Evolutionary conservation across 176 grass and related monocot genomes (phyloP).

Genomic region (Oryza australiensis): DNA sequence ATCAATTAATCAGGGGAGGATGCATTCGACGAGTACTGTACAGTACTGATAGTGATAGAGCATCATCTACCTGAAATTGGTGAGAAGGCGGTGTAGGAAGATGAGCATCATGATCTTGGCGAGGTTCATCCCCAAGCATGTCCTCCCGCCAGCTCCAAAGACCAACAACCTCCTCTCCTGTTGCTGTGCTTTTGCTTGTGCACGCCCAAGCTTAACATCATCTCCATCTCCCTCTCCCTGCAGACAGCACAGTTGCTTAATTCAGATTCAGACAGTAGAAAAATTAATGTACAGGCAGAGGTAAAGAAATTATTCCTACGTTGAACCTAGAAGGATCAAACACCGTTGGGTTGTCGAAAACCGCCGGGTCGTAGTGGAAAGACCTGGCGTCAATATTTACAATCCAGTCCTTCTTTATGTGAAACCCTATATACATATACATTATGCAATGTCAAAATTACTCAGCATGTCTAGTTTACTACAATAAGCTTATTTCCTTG

Average conservation of each 20-base stretch:
- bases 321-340: constrained; percentile 87
- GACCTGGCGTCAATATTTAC: constrained; percentile 88
- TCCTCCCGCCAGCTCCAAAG: constrained; percentile 81
- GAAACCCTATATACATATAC: constrained; percentile 47
- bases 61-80: constrained; percentile 52
- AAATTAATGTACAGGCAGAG: too few species aligned
- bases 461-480: too few species aligned
- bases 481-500: too few species aligned
- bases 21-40: too few species aligned
- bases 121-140: constrained; percentile 84
- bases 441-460: too few species aligned
- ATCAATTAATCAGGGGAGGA: too few species aligned
- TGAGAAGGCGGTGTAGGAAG: constrained; percentile 77
- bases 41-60: too few species aligned
- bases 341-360: constrained; percentile 54
- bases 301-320: constrained; percentile 8
- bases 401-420: constrained; percentile 74
- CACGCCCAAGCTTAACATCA: neutral
- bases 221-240: neutral
- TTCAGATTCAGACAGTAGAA: too few species aligned
- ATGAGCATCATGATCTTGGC: constrained; percentile 95
- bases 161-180: constrained; percentile 25
- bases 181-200: too few species aligned
- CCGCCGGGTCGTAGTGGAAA: constrained; percentile 64
- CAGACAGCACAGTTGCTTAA: too few species aligned